Evolutionary conservation across 176 grass and related monocot species (phyloP).

Genomic region (Oryza meyeriana): DNA sequence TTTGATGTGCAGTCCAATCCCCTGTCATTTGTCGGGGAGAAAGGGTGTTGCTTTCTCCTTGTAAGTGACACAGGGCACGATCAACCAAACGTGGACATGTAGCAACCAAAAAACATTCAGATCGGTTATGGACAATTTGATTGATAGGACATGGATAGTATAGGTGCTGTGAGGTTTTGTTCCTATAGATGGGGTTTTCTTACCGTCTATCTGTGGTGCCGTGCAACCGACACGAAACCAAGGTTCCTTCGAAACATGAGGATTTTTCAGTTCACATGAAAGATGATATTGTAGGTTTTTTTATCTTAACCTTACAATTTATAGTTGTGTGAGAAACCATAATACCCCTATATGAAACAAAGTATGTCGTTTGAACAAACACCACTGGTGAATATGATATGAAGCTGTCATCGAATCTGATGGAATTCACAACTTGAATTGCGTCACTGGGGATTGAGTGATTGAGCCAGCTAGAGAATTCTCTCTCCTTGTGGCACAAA

Average conservation of each 20-base stretch:
- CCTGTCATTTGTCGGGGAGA: background rate
- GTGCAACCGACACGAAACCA: background rate
- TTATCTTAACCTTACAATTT: background rate
- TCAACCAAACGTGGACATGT: background rate
- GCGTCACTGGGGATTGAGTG: background rate
- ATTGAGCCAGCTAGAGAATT: constrained; percentile 10
- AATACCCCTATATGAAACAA: background rate
- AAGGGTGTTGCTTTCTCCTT: constrained; percentile 11
- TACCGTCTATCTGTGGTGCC: background rate
- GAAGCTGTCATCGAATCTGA: background rate
- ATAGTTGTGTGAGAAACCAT: background rate
- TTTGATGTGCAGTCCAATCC: constrained; percentile 18
- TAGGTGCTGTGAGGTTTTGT: background rate
- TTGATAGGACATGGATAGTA: constrained; percentile 24
- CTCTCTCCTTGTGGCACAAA: constrained; percentile 17
- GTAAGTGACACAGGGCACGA: background rate
- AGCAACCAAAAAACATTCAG: background rate
- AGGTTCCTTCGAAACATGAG: background rate
- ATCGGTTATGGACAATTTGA: constrained; percentile 23
- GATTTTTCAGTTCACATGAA: background rate
- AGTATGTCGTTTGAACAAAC: background rate
- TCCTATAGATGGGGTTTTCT: background rate
- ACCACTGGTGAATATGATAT: background rate
- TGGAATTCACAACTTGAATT: background rate
- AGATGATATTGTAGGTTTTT: background rate